phyloP scores from a whole-genome alignment of 768 basidiomycete species.

The Collybia nuda region DNA sequence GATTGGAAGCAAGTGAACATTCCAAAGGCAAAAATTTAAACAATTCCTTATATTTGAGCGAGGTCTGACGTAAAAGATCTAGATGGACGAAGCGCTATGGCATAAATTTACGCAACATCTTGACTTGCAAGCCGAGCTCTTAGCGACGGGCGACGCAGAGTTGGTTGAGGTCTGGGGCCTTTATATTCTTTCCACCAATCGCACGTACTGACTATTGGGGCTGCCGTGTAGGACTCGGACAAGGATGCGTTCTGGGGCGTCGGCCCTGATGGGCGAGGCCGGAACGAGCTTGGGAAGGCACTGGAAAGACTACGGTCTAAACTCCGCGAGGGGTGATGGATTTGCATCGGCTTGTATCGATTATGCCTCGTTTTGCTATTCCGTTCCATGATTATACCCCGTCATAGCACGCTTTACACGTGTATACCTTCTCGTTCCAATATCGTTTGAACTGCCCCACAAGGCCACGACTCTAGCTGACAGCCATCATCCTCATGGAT shows the following conservation, averaged over 20 bases:
- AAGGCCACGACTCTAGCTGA: background rate
- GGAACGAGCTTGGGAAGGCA: constrained; percentile 75
- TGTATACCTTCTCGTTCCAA: constrained; percentile 1
- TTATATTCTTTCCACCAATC: background rate
- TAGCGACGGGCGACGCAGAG: constrained; percentile 64
- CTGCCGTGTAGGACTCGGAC: constrained; percentile 57
- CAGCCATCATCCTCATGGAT: constrained; percentile 1
- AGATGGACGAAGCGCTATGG: constrained; percentile 69
- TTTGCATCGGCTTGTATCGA: constrained; percentile 24
- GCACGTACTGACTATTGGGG: constrained; percentile 3
- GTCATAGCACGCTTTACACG: background rate
- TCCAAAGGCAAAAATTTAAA: constrained; percentile 42
- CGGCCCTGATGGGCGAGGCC: constrained; percentile 62
- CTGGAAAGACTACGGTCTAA: constrained; percentile 60
- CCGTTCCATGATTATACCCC: background rate
- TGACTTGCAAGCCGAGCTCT: constrained; percentile 55
- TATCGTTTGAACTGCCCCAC: constrained; percentile 2
- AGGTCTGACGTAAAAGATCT: background rate
- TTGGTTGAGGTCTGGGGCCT: constrained; percentile 58
- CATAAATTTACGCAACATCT: constrained; percentile 73
- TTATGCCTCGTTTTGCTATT: constrained; percentile 24
- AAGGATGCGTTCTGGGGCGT: constrained; percentile 81
- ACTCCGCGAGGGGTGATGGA: constrained; percentile 36
- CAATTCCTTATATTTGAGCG: background rate
- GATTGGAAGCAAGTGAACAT: constrained; percentile 74